Percentiles rank a stretch among this genome's conserved stretches.
Evolutionary conservation across 2,329 filamentous ascomycete species (phyloP).

Genomic region (Fusarium concolor): DNA sequence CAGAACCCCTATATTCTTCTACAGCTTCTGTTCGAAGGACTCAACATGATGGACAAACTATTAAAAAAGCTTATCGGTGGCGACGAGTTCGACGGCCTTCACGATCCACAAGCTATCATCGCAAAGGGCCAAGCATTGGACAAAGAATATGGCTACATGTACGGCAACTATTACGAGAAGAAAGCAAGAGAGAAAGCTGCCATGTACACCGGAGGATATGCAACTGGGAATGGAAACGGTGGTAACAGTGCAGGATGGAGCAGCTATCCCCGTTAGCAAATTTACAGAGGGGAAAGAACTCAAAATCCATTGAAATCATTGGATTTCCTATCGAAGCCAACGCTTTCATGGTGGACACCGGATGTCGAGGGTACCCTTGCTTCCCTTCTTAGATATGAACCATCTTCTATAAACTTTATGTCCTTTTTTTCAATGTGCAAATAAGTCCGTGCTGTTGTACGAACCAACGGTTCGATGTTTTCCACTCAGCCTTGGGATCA

Average conservation of each 20-base stretch:
- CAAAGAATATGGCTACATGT: neutral
- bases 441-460: neutral
- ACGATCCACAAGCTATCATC: neutral
- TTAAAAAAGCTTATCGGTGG: neutral
- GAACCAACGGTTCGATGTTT: slow-evolving; percentile 1
- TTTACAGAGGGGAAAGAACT: neutral
- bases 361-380: too few relatives aligned
- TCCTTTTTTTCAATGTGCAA: neutral
- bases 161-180: neutral
- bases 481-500: neutral
- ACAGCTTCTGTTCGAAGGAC: neutral
- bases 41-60: neutral
- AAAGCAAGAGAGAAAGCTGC: neutral
- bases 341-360: too few relatives aligned
- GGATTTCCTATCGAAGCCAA: too few relatives aligned
- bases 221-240: fast-evolving
- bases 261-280: neutral
- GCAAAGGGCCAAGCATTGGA: neutral
- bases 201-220: fast-evolving
- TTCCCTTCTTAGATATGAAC: too few relatives aligned
- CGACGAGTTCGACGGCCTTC: neutral
- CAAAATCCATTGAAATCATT: too few relatives aligned
- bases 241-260: neutral
- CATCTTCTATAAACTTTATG: too few relatives aligned
- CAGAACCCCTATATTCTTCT: fast-evolving